These are phyloP conservation scores for Colletotrichum aenigma DNA, from an alignment of 2,329 filamentous ascomycete species.

Conservation along the genomic window DNA sequence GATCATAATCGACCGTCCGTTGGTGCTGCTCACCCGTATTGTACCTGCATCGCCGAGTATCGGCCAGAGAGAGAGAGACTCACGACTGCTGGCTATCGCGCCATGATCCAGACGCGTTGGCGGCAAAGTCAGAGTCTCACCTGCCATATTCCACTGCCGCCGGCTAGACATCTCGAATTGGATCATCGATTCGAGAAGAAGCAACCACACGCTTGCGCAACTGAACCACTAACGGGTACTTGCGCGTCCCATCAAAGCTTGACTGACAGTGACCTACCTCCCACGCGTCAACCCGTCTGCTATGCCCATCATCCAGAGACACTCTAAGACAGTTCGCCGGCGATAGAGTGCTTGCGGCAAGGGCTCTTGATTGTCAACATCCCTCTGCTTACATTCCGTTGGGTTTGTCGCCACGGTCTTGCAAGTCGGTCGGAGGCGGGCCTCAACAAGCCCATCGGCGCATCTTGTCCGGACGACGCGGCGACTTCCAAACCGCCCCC, in stretches of 20 bases:
- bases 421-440: not conserved
- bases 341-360: not conserved
- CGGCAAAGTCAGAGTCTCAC: not conserved
- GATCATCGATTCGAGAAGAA: not conserved
- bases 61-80: not conserved
- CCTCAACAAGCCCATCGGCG: not conserved
- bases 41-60: not conserved
- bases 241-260: not conserved
- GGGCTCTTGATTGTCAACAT: not conserved
- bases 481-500: not conserved
- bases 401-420: not conserved
- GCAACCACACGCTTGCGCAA: not conserved
- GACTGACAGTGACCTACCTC: not conserved
- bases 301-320: not conserved
- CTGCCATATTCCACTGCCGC: not conserved
- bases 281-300: not conserved
- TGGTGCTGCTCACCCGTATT: not conserved
- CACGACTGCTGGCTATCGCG: not conserved
- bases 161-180: not conserved
- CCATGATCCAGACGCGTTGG: not conserved
- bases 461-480: not conserved
- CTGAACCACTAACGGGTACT: not conserved
- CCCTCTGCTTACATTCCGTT: not conserved
- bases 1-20: not conserved
- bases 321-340: not conserved